Evolutionary conservation across 108 stramenopile species (phyloP).

Genomic region (Pseudonitzschia multiseries): DNA sequence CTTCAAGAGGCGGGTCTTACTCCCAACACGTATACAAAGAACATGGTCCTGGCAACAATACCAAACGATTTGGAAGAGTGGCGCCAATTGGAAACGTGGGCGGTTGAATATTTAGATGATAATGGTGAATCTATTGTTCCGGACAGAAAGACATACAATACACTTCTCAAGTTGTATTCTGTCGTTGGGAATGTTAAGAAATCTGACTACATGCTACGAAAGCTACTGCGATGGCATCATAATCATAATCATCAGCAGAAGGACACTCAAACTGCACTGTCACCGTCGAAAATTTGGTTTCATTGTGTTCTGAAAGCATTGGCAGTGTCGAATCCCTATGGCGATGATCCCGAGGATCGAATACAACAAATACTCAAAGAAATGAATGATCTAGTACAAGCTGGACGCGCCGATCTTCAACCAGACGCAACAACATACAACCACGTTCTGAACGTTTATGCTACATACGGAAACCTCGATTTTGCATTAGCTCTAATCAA

Average conservation of each 20-base stretch:
- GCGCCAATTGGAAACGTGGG: slow-evolving; percentile 15
- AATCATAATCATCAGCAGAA: not conserved
- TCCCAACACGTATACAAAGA: slow-evolving; percentile 27
- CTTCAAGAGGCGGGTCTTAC: not conserved
- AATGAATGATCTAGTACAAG: slow-evolving; percentile 1
- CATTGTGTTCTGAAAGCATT: slow-evolving; percentile 25
- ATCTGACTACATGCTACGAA: slow-evolving; percentile 18
- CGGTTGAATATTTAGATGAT: slow-evolving; percentile 6
- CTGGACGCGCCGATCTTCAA: not conserved
- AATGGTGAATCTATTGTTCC: not conserved
- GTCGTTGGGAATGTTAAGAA: slow-evolving; percentile 9
- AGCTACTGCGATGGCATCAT: slow-evolving; percentile 5
- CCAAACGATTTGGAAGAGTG: slow-evolving; percentile 8
- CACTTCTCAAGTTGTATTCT: slow-evolving; percentile 17
- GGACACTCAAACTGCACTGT: not conserved
- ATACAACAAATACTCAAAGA: not conserved
- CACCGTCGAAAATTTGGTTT: slow-evolving; percentile 15
- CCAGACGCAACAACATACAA: slow-evolving; percentile 21
- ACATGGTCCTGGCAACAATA: slow-evolving; percentile 17
- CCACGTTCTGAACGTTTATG: slow-evolving; percentile 16
- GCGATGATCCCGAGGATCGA: slow-evolving; percentile 1
- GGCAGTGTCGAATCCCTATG: not conserved
- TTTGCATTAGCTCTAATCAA: not conserved
- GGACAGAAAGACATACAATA: slow-evolving; percentile 26
- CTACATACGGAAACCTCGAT: not conserved